Evolutionary conservation across 805 yeast species (phyloP).

Genomic region (Kodamaea kaohsiungensis): DNA sequence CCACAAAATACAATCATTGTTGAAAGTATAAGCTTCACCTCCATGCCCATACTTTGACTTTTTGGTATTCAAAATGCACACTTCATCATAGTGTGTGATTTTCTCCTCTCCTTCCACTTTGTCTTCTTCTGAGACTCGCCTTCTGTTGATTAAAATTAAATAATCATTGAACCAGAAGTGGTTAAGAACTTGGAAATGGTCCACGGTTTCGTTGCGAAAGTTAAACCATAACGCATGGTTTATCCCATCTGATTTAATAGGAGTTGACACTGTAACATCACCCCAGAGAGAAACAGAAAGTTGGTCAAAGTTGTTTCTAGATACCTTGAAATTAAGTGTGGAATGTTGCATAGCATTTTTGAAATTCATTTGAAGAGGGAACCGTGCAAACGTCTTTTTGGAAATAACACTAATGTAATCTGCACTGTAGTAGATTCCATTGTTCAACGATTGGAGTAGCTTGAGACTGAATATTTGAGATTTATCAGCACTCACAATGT

Average conservation of each 20-base stretch:
- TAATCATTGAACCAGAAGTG: constrained; percentile 39
- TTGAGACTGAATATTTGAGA: constrained; percentile 24
- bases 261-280: constrained; percentile 31
- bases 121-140: constrained; percentile 11
- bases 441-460: constrained; percentile 14
- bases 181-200: constrained; percentile 32
- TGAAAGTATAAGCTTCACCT: constrained; percentile 31
- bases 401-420: constrained; percentile 28
- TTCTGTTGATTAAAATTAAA: constrained; percentile 35
- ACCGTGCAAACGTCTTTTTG: constrained; percentile 21
- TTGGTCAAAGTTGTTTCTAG: constrained; percentile 26
- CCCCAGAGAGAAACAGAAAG: constrained; percentile 31
- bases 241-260: constrained; percentile 21
- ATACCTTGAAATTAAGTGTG: constrained; percentile 23
- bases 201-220: constrained; percentile 34
- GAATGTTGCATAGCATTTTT: constrained; percentile 24
- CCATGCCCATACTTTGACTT: constrained; percentile 34
- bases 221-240: constrained; percentile 44
- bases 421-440: constrained; percentile 23
- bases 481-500: constrained; percentile 16
- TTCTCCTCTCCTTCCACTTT: constrained; percentile 15
- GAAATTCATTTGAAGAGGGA: constrained; percentile 33
- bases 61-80: constrained; percentile 34
- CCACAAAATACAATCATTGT: constrained; percentile 42
- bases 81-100: constrained; percentile 28